A percentile compares a stretch with the other conserved stretches of the same genome.
These are phyloP conservation scores for Chaetomium cochliodes DNA, from an alignment of 495 filamentous ascomycete species.

Conservation along the genomic window DNA sequence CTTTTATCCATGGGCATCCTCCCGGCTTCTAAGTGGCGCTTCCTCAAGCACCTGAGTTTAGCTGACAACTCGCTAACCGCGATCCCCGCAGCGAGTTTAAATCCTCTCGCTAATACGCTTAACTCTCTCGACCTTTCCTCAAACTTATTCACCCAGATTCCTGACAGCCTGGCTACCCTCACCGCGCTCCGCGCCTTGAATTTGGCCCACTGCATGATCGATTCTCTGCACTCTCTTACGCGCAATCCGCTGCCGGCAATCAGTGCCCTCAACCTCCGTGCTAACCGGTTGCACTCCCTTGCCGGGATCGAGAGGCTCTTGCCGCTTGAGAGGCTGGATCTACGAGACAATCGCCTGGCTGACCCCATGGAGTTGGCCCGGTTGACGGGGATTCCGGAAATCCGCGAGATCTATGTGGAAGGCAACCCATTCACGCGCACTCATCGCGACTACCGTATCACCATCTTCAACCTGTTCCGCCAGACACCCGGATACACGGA, in stretches of 20 bases:
- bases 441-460: constrained; percentile 77
- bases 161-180: constrained; percentile 79
- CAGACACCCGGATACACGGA: constrained; percentile 86
- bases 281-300: constrained; percentile 82
- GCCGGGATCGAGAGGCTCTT: constrained; percentile 86
- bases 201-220: constrained; percentile 95
- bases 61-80: constrained; percentile 86
- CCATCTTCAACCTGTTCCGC: constrained; percentile 95
- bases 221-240: constrained; percentile 83
- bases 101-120: constrained; percentile 79
- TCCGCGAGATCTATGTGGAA: constrained; percentile 86
- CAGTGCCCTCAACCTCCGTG: constrained; percentile 85
- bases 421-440: constrained; percentile 89
- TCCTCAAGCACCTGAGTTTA: constrained; percentile 85
- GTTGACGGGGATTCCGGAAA: constrained; percentile 83
- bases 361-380: constrained; percentile 90
- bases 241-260: constrained; percentile 90
- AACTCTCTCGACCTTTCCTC: constrained; percentile 88
- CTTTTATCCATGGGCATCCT: constrained; percentile 63
- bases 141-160: constrained; percentile 88
- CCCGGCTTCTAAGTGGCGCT: constrained; percentile 87
- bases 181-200: constrained; percentile 85
- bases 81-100: constrained; percentile 68
- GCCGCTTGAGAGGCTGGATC: constrained; percentile 83
- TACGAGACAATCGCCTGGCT: constrained; percentile 85